Evolutionary conservation across 768 basidiomycete species (phyloP), one percentile per base, ranked within the genome.

Genomic region (Rhizopogon rudus): DNA sequence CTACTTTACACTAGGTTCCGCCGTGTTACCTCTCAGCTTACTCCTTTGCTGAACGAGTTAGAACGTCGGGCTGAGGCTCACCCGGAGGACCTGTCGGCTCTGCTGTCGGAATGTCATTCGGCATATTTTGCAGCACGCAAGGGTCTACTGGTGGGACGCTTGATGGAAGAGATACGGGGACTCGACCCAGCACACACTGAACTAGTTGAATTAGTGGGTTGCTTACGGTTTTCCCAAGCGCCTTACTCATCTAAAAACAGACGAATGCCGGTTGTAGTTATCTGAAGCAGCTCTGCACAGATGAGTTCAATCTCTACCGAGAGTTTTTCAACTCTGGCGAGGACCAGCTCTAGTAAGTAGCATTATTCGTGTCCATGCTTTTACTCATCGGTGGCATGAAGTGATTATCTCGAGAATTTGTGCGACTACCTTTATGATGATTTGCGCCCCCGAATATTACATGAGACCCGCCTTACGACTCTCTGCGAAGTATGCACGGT

Each of bases 401-500:
- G 94, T 64, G 79, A 83, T 57, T 98, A 93, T 71, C 79, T 99
- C 22, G 94, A 97, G 73, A 86, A 80, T 3, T 79, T 98, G 0
- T 98, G 94, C 61, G 96, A 98, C 71, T 82, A 93, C 62, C 83
- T 99, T 35, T 97, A 95, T 66, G 97, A 98, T 67, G 93, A 95
- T 60, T 82, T 99, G 1, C 88, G 96, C 1, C 97, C 96, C 5
- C 86, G 95, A 5, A 98, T 99, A 58, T 79, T 98, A 2, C 95
- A 98, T 62, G 96, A 98, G 65, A 86, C 88, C 0, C 84, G 88
- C 5, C 81, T 99, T 44, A 87, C 87, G 1, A 86, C 85, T 0
- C 82, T 99, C 1, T 95, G 94, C 66, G 91, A 95, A 67, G 92
- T 98, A 25, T 99, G 96, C 76, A 98, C 93, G 0, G 92, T 99